A percentile compares a stretch with the other conserved stretches of the same genome.
phyloP scores from a whole-genome alignment of 2,329 filamentous ascomycete species.

The Trichoderma sp. region DNA sequence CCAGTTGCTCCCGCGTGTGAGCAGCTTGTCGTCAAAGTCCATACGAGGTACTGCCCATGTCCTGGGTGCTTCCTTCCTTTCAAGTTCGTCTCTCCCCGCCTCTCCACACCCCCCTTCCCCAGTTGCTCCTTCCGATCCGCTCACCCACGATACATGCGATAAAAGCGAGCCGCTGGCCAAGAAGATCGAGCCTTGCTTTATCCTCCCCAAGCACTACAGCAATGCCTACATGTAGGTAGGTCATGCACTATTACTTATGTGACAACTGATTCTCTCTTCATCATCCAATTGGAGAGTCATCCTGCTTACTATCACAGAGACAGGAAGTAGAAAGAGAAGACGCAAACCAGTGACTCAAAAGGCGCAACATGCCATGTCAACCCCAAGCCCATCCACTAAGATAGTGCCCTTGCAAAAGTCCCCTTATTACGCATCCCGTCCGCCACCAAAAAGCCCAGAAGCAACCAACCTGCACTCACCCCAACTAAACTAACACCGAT shows the following conservation, averaged over 20 bases:
- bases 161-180: neutral
- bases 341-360: neutral
- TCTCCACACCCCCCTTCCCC: constrained; percentile 10
- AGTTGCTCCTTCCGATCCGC: constrained; percentile 10
- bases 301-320: neutral
- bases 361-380: neutral
- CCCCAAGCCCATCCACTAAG: neutral
- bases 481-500: neutral
- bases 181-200: too few relatives aligned
- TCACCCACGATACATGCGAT: constrained; percentile 1
- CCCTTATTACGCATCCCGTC: neutral
- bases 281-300: neutral
- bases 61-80: neutral
- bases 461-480: neutral
- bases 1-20: neutral
- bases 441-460: neutral
- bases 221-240: too few relatives aligned
- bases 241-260: neutral
- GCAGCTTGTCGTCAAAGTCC: neutral
- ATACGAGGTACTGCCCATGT: neutral
- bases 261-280: neutral
- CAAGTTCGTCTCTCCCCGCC: constrained; percentile 3
- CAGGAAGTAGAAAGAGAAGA: neutral
- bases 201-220: too few relatives aligned
- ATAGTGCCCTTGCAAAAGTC: constrained; percentile 7